phyloP scores from a whole-genome alignment of 805 yeast genomes.

The Saturnispora besseyi region DNA sequence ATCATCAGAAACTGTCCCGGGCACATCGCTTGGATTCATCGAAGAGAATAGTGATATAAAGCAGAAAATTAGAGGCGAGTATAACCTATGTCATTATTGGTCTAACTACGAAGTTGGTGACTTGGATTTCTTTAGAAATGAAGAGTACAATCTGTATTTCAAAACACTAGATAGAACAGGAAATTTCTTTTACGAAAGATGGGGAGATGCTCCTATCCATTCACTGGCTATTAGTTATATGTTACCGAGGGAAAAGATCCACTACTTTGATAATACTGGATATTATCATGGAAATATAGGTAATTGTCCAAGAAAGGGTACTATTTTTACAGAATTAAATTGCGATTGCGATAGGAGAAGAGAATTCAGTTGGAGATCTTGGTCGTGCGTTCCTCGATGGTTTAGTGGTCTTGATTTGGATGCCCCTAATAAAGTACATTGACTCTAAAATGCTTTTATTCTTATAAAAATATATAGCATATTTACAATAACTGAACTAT shows the following conservation, averaged over 20 bases:
- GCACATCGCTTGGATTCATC: slow-evolving; percentile 38
- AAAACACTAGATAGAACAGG: slow-evolving; percentile 50
- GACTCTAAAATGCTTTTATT: not conserved
- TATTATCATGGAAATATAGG: slow-evolving; percentile 48
- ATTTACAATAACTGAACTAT: not conserved
- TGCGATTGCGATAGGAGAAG: slow-evolving; percentile 42
- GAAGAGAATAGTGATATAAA: slow-evolving; percentile 34
- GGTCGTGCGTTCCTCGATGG: slow-evolving; percentile 44
- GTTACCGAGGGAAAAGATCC: slow-evolving; percentile 38
- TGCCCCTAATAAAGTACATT: slow-evolving; percentile 6
- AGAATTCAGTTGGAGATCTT: slow-evolving; percentile 43
- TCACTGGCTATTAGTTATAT: slow-evolving; percentile 53
- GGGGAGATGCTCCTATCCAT: slow-evolving; percentile 77
- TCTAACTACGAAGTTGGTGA: slow-evolving; percentile 61
- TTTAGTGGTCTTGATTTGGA: slow-evolving; percentile 8
- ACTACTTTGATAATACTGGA: slow-evolving; percentile 52
- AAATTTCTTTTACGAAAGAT: slow-evolving; percentile 65
- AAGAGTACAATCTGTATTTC: slow-evolving; percentile 46
- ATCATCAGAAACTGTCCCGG: slow-evolving; percentile 25
- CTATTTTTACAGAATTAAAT: slow-evolving; percentile 33
- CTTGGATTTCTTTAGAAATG: slow-evolving; percentile 48
- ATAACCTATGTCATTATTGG: slow-evolving; percentile 54
- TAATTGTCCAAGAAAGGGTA: slow-evolving; percentile 47
- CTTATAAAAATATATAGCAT: not conserved
- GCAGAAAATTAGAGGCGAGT: slow-evolving; percentile 34